Base-by-base conservation (phyloP, 129 eudicot species). In the Saposhnikovia divaricata region DNA sequence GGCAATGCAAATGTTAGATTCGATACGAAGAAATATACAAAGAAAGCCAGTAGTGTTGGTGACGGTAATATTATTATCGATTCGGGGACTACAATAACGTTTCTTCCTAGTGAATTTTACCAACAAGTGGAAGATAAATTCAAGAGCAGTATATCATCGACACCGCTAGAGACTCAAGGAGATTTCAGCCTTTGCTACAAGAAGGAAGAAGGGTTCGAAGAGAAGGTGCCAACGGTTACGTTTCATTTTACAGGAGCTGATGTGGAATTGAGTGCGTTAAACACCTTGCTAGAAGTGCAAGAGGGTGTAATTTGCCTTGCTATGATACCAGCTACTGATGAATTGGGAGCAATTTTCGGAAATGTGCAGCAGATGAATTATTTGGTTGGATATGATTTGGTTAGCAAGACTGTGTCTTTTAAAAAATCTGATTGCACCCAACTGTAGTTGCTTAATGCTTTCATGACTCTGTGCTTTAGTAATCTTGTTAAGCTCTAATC, bases 21-120 rank as follows among this genome's bases (percentile, higher is more conserved):
- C 79, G 76, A 72, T 7, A n/a, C 80, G 66, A 65, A 18, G 9
- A 28, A 46, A 16, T 23, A 19, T 34, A 18, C 16, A 50, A 38
- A 3, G 46, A 55, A 51, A 2, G 37, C 4, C 39, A 42, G 66
- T 5, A 42, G 66, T 5, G 68, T 6, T 0, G 65, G 38, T 0
- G 77, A 48, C 1, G 87, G 91, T 10, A 88, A 87, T 75, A 87
- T 87, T 14, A 84, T 90, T 37, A 82, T 90, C 0, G 94, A 90
- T 77, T 90, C 94, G 0, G 94, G 94, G 3, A 87, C 94, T 2
- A 86, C 91, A 0, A 19, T 90, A 28, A 86, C 94, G 4, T 5
- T 84, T 21, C 28, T 90, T 37, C 79, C 85, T 0, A 37, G 6
- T 1, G 82, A 66, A 0, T 27, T 90, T 9, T 80, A 80, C 47